Percentiles rank a stretch among this genome's conserved stretches.
Conservation (phyloP, 1,284 basidiomycete genomes). For the Entoloma clypeatum region DNA sequence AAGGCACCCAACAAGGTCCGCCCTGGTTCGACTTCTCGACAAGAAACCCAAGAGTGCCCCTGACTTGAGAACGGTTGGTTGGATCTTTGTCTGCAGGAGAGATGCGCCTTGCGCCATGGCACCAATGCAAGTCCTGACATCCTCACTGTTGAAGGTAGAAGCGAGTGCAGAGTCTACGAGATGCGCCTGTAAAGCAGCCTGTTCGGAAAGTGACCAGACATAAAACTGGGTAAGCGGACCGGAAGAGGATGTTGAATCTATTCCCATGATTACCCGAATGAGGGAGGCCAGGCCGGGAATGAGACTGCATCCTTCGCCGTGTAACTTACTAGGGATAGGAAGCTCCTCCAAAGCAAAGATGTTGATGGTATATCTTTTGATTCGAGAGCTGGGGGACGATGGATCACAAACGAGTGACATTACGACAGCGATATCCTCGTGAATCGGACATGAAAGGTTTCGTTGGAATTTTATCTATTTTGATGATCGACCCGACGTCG, state of each 20-base stretch:
- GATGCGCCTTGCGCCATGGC: slow-evolving; percentile 45
- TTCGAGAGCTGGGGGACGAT: slow-evolving; percentile 27
- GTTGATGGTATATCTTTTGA: slow-evolving; percentile 35
- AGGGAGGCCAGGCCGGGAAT: slow-evolving; percentile 33
- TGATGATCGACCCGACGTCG: too few relatives aligned
- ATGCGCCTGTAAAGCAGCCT: slow-evolving; percentile 35
- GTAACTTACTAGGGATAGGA: slow-evolving; percentile 9
- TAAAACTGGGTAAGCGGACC: slow-evolving; percentile 39
- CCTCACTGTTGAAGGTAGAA: slow-evolving; percentile 26
- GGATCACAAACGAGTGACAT: slow-evolving; percentile 42
- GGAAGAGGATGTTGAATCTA: slow-evolving; percentile 14
- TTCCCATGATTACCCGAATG: slow-evolving; percentile 31
- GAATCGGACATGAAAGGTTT: slow-evolving; percentile 39
- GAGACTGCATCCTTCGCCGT: slow-evolving; percentile 29
- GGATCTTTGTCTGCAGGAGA: slow-evolving; percentile 43
- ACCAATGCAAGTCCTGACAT: slow-evolving; percentile 43
- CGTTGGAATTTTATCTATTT: slow-evolving; percentile 39
- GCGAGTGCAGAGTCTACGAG: slow-evolving; percentile 40
- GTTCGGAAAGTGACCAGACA: slow-evolving; percentile 40
- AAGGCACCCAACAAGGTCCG: slow-evolving; percentile 36
- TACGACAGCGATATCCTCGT: slow-evolving; percentile 42
- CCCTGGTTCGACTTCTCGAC: slow-evolving; percentile 30
- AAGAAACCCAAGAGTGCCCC: slow-evolving; percentile 42
- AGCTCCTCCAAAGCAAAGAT: slow-evolving; percentile 26
- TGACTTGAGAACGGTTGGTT: slow-evolving; percentile 43